Evolutionary conservation across 2,329 filamentous ascomycete species (phyloP).

Genomic region (Sphaceloma murrayae): DNA sequence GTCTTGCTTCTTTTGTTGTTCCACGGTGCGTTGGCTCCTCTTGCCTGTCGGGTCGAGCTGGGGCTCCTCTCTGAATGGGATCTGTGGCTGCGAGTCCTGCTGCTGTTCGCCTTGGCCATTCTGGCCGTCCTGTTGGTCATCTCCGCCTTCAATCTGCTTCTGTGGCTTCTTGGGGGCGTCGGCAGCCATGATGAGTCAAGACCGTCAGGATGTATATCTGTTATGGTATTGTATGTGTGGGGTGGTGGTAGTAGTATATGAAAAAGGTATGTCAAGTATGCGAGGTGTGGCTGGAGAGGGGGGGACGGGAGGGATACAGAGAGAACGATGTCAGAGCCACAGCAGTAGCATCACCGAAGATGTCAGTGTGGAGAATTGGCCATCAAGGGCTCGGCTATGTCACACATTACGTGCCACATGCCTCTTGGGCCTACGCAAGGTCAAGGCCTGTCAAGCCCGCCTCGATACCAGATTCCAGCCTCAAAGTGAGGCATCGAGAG

Average conservation of each 20-base stretch:
- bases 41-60: constrained; percentile 15
- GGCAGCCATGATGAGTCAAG: constrained; percentile 3
- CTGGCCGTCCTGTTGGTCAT: constrained; percentile 2
- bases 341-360: constrained; percentile 5
- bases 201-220: neutral
- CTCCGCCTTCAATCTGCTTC: constrained; percentile 13
- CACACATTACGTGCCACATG: constrained; percentile 15
- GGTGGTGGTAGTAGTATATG: neutral
- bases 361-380: constrained; percentile 12
- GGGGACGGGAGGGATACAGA: neutral
- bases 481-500: constrained; percentile 14
- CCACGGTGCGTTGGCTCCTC: constrained; percentile 31
- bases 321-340: constrained; percentile 11
- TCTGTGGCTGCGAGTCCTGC: constrained; percentile 14
- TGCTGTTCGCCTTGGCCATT: constrained; percentile 7
- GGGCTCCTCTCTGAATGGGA: constrained; percentile 16
- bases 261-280: too few species aligned
- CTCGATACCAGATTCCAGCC: constrained; percentile 6
- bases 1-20: constrained; percentile 39
- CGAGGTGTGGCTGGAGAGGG: constrained; percentile 12
- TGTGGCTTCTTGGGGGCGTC: constrained; percentile 10
- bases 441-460: neutral
- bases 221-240: neutral
- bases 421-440: neutral
- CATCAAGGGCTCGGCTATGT: constrained; percentile 7